Base-by-base conservation (phyloP, 371 early-diverging fungal genomes). In the Mucor mucedo region DNA sequence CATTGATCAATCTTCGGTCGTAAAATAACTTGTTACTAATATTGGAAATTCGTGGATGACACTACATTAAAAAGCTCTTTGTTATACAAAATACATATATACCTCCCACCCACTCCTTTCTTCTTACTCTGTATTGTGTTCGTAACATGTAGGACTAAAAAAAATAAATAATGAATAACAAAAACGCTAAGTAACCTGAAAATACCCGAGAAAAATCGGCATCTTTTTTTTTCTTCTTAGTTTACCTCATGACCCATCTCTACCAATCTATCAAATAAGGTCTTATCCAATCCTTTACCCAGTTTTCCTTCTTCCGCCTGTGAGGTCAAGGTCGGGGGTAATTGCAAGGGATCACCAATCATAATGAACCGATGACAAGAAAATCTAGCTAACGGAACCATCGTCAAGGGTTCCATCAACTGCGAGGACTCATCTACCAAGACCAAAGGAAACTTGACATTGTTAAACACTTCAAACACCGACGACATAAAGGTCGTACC, bases 371-470 rank as follows among this genome's bases (percentile, higher is more conserved):
- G 78, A 45, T 81, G 75, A 27, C 86, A 83, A 7, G 79, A 66
- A 42, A 93, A 89, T 10, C 88, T 76, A 4, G 81, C 67, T 39
- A 96, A 58, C 0, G 97, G 97, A 0, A 97, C 85, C 65, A 97
- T 72, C 0, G 91, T 87, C 76, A 95, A 78, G 0, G 97, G 95
- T 65, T 98, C 98, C 55, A 93, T 89, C 55, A 96, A 82, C 58
- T 92, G 92, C 40, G 91, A 90, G 8, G 91, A 89, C 71, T 97
- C 98, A 69, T 98, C 98, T 4, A 97, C 76, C 10, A 98, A 79
- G 8, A 94, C 86, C 30, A 95, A 75, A 0, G 91, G 87, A 58
- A 90, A 91, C 0, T 73, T 53, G 8, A 75, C 59, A 4, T 76
- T 63, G 16, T 84, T 80, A 50, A 96, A 73, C 1, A 83, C 69